Conservation (phyloP, 2,329 filamentous ascomycete genomes). For the Fusarium euwallaceae region DNA sequence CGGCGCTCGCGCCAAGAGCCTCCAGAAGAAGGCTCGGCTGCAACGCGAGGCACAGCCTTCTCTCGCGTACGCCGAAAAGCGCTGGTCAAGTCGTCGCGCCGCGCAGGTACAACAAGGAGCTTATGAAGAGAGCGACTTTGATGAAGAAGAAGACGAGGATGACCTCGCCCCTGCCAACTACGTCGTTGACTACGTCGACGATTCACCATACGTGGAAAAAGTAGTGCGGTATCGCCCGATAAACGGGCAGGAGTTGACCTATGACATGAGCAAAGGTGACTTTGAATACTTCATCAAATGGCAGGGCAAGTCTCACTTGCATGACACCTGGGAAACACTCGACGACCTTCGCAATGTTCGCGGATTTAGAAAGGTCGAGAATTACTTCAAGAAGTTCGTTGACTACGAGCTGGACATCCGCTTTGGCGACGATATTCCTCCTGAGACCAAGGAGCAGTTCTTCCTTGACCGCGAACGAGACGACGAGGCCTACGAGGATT, state of each 20-base stretch:
- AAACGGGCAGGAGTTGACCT: constrained; percentile 72
- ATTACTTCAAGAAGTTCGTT: constrained; percentile 90
- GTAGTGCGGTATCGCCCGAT: constrained; percentile 88
- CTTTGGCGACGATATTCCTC: constrained; percentile 80
- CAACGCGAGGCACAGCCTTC: constrained; percentile 76
- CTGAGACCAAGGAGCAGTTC: constrained; percentile 92
- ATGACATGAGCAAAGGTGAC: constrained; percentile 75
- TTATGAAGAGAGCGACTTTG: constrained; percentile 76
- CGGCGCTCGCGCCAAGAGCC: constrained; percentile 76
- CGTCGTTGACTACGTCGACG: constrained; percentile 77
- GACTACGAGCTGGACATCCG: constrained; percentile 83
- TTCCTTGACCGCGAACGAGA: constrained; percentile 94
- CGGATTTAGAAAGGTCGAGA: constrained; percentile 90
- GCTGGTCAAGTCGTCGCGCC: constrained; percentile 90
- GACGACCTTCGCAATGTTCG: constrained; percentile 81
- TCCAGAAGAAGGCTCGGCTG: constrained; percentile 82
- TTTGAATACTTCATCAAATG: constrained; percentile 97
- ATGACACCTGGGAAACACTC: constrained; percentile 93
- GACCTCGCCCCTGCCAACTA: constrained; percentile 75
- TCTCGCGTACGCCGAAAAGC: constrained; percentile 81
- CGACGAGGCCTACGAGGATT: constrained; percentile 88
- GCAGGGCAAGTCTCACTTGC: constrained; percentile 94
- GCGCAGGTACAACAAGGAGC: constrained; percentile 75
- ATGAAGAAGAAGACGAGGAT: constrained; percentile 74
- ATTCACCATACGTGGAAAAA: constrained; percentile 87